Evolutionary conservation across 2,329 filamentous ascomycete genomes (phyloP).

Genomic region (Penicillium brasilianum): DNA sequence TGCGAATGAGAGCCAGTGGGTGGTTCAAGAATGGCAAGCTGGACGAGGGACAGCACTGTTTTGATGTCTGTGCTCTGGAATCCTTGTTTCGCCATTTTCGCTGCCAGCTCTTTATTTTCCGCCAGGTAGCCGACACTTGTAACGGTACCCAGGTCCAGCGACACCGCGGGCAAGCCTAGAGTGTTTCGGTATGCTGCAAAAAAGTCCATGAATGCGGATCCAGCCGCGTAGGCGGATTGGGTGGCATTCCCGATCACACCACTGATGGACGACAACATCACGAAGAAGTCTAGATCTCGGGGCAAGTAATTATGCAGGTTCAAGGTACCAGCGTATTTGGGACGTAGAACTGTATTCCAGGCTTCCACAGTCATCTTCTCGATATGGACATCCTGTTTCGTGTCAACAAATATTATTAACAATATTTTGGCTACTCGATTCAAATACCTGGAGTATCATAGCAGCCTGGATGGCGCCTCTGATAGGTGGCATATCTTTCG

Average conservation of each 20-base stretch:
- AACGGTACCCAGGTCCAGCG: conserved; percentile 40
- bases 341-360: conserved; percentile 37
- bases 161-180: conserved; percentile 32
- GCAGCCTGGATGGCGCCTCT: conserved; percentile 36
- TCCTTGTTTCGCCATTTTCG: conserved; percentile 30
- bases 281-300: conserved; percentile 45
- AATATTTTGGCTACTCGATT: conserved; percentile 37
- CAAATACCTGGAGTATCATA: conserved; percentile 33
- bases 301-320: conserved; percentile 36
- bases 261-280: conserved; percentile 47
- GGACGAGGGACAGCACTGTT: conserved; percentile 27
- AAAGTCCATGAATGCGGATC: conserved; percentile 42
- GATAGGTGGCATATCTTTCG: conserved; percentile 21
- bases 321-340: conserved; percentile 41
- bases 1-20: conserved; percentile 8
- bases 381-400: conserved; percentile 37
- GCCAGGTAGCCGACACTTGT: conserved; percentile 34
- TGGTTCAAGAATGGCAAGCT: conserved; percentile 23
- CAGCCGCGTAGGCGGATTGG: conserved; percentile 51
- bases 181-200: conserved; percentile 36
- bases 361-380: conserved; percentile 43
- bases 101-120: conserved; percentile 26
- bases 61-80: conserved; percentile 30
- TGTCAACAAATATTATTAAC: conserved; percentile 42
- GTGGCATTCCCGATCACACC: conserved; percentile 52